Base-by-base conservation (phyloP, 1,139 yeast genomes). In the Petasospora rhodanensis region DNA sequence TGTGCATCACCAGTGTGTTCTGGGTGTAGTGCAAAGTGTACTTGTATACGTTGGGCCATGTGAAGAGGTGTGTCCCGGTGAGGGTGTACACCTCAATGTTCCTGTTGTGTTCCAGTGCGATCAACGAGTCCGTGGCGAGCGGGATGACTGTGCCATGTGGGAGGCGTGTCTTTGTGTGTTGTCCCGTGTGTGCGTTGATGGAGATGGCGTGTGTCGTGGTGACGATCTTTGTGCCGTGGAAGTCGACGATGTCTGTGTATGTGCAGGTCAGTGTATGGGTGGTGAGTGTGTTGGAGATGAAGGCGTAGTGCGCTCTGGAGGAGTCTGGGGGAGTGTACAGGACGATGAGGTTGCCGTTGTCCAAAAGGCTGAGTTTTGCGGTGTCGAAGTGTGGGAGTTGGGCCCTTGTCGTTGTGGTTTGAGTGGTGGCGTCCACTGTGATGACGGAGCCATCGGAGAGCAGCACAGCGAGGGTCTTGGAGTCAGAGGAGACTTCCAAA, bases 171-270 rank as follows among this genome's bases (percentile, higher is more conserved):
- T 29, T 19, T 8, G 50, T 31, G 3, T 30, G 22, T 2, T 14
- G 24, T 15, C 50, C 49, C 3, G 43, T 32, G 4, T 17, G 22
- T 4, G 28, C 32, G 32, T 46, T 31, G 16, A 50, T 30, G 3
- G 20, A 23, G 7, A 45, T 19, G 3, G 34, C 32, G 25, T 33
- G 32, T 22, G 40, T 32, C 9, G 18, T 20, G 3, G 31, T 20
- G 14, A 49, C 39, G 12, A 50, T 27, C 24, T 47, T 50, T 3
- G 51, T 24, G 6, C 52, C 52, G 24, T 29, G 30, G 26, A 42
- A 40, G 18, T 47, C 52, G 4, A 26, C 24, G 20, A 49, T 35
- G n/a, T 43, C 24, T 13, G 36, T 38, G 18, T 30, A 44, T 3
- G 34, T 14, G 13, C 37, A 13, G 8, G 44, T 24, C 17, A 46